phyloP scores from a whole-genome alignment of 352 stramenopile genomes.

The Pythium rhizo-oryzae region DNA sequence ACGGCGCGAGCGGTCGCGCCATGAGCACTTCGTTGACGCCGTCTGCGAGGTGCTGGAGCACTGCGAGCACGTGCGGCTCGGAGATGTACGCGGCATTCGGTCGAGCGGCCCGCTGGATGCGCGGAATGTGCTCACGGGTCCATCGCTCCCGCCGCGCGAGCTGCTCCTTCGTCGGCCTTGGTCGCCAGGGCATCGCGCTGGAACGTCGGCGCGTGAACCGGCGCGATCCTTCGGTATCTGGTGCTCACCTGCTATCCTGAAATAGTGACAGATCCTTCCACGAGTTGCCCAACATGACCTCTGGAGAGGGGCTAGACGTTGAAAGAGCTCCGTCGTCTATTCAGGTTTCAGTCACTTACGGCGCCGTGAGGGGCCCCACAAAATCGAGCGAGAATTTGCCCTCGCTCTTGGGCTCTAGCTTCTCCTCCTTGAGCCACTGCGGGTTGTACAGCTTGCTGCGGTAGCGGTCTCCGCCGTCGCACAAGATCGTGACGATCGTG shows the following conservation, averaged over 20 bases:
- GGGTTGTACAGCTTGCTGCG: constrained; percentile 84
- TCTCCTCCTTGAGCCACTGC: constrained; percentile 65
- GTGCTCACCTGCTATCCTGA: background rate
- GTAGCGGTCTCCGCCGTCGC: constrained; percentile 80
- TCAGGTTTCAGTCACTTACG: background rate
- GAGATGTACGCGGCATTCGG: constrained; percentile 50
- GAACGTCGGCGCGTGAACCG: background rate
- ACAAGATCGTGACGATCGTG: constrained; percentile 83
- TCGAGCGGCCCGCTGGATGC: constrained; percentile 22
- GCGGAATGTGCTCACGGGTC: constrained; percentile 21
- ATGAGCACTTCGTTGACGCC: constrained; percentile 51
- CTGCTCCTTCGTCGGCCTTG: constrained; percentile 23
- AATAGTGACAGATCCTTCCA: background rate
- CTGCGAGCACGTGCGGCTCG: constrained; percentile 28
- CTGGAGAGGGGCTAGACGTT: background rate
- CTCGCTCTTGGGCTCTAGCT: constrained; percentile 36
- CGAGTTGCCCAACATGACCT: background rate
- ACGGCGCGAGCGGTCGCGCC: constrained; percentile 46
- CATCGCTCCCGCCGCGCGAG: constrained; percentile 20
- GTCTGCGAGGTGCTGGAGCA: constrained; percentile 61
- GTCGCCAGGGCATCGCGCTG: constrained; percentile 9
- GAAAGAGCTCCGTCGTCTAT: background rate
- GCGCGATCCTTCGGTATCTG: background rate
- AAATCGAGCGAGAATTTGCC: constrained; percentile 30
- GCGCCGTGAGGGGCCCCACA: constrained; percentile 19